Conservation (phyloP, 371 early-diverging fungal species). For the Coemansia linderi region DNA sequence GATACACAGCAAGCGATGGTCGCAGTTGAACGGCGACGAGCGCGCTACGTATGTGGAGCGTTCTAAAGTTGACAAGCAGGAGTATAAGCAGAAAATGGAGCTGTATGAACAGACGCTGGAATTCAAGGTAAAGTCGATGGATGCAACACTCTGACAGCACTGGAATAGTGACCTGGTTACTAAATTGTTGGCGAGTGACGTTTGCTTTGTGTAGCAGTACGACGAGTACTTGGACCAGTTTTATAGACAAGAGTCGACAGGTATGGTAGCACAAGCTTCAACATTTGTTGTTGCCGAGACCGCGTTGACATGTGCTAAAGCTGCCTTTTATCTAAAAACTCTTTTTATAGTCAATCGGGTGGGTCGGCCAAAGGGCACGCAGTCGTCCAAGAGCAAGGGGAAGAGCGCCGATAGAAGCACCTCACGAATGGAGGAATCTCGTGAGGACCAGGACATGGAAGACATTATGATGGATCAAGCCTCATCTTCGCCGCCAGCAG, state of each 20-base stretch:
- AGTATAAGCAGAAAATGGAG: slow-evolving; percentile 44
- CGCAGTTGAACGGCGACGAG: slow-evolving; percentile 34
- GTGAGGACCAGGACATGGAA: not conserved
- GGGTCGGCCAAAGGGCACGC: slow-evolving; percentile 53
- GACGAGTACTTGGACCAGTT: slow-evolving; percentile 51
- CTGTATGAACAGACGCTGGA: slow-evolving; percentile 42
- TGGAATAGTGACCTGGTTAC: not conserved
- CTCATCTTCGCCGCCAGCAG: slow-evolving; percentile 18
- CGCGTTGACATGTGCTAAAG: not conserved
- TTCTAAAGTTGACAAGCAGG: slow-evolving; percentile 49
- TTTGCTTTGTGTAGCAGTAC: slow-evolving; percentile 36
- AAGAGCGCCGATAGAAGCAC: slow-evolving; percentile 4
- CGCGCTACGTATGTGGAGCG: slow-evolving; percentile 39
- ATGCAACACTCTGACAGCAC: not conserved
- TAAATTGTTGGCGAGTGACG: not conserved
- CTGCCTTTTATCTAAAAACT: not conserved
- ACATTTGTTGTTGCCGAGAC: not conserved
- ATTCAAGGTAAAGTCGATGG: slow-evolving; percentile 35
- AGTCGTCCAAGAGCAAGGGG: slow-evolving; percentile 30
- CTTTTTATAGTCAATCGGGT: slow-evolving; percentile 48
- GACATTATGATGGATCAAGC: slow-evolving; percentile 4
- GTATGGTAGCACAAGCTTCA: slow-evolving; percentile 13
- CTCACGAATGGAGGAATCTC: slow-evolving; percentile 6
- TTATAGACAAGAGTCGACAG: slow-evolving; percentile 52
- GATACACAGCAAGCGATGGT: slow-evolving; percentile 54